Conservation (phyloP, 805 yeast species). For the Starmerella scarabaei region DNA sequence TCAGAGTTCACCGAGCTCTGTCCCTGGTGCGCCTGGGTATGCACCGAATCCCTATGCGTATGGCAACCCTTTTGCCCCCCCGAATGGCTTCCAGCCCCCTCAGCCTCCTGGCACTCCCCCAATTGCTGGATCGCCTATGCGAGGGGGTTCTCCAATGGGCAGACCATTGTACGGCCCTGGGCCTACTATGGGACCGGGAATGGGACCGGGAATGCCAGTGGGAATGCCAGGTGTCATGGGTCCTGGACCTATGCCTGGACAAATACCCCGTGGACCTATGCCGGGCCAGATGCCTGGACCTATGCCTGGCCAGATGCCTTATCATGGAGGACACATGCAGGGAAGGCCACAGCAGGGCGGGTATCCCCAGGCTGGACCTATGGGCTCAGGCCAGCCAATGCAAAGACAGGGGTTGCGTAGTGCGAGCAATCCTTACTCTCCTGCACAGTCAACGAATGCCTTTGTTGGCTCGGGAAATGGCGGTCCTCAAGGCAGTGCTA, state of each 20-base stretch:
- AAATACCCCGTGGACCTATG: background rate
- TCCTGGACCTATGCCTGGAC: background rate
- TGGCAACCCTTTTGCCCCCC: too few relatives aligned
- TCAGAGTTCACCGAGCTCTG: background rate
- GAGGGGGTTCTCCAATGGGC: background rate
- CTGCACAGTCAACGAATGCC: too few relatives aligned
- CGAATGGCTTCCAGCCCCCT: too few relatives aligned
- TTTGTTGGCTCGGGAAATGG: background rate
- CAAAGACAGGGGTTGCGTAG: too few relatives aligned
- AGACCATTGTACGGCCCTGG: background rate
- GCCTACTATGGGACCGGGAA: background rate
- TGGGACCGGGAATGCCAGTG: background rate
- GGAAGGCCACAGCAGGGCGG: background rate
- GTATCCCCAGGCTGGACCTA: background rate
- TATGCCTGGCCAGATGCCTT: background rate
- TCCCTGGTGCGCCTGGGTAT: background rate
- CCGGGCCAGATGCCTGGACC: background rate
- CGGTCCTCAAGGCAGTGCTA: background rate
- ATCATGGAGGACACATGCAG: background rate
- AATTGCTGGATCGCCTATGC: background rate
- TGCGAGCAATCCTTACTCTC: too few relatives aligned
- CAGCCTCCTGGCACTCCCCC: too few relatives aligned
- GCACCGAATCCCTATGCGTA: background rate
- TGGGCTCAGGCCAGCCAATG: background rate
- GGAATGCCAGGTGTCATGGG: background rate